Base-by-base conservation (phyloP, 352 stramenopile species). In the Elongisporangium anandrum region DNA sequence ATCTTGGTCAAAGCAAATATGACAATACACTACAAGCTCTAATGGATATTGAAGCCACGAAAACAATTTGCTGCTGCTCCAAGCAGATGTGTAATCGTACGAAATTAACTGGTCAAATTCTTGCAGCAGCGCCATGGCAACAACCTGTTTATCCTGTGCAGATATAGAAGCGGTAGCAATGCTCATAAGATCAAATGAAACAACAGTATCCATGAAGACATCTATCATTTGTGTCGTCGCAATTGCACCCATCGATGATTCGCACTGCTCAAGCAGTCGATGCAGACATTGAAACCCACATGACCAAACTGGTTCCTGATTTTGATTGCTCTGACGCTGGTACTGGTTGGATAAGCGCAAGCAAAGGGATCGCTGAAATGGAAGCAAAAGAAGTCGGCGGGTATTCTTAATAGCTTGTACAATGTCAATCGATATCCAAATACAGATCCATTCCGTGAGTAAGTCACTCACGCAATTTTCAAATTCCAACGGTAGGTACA, bases 401-500 rank as follows among this genome's bases (percentile, higher is more conserved):
- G 54, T 34, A 1, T 68, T 60, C 8, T 68, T 55, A 15, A 73
- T 56, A 12, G 54, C 59, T 49, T 60, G 59, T n/a, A 59, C 47
- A 8, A 81, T 50, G 26, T 75, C 80, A 38, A 60, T 68, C 17
- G 53, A 64, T 15, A 88, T 62, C 82, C 78, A 90, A 12, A 66
- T 75, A 20, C 26, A 54, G 9, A 92, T 22, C 82, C 80, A 92
- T 8, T 64, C 47, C 8, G 48, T 41, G 0, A 80, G 50, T 0
- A 92, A 62, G 7, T 52, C 54, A 12, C 47, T 54, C 3, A 56
- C 54, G 24, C 71, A 59, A 26, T 54, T 59, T 47, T 73, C 39
- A 50, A 88, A 92, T 58, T 92, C 60, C 5, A 90, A 23, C 1
- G 63, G 73, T n/a, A 92, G 60, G 41, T 90, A 92, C 56, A 90